Evolutionary conservation across 2,329 filamentous ascomycete species (phyloP), one percentile per base, ranked within the genome.

Genomic region (Penicillium sp.): DNA sequence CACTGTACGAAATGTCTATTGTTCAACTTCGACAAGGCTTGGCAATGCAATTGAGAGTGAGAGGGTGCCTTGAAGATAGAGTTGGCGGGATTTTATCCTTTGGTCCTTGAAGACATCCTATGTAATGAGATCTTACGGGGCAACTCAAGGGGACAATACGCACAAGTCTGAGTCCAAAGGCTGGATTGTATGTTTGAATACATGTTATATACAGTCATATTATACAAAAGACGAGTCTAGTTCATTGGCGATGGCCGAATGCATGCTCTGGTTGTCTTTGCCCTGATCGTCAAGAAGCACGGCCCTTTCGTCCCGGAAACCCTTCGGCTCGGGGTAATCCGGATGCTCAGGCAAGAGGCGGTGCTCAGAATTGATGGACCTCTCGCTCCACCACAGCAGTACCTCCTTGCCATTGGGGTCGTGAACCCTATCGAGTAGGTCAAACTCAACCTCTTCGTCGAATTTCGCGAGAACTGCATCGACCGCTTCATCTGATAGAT

Each of bases 391-490:
- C 28, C 43, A 41, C 21, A 24, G 13, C 15, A 34, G 23, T n/a
- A 42, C 41, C 2, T 24, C 13, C 10, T 16, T 15, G 23, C n/a
- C 41, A n/a, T 26, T 24, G 9, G 13, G 52, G 49, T 45, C 51
- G 38, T 33, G 49, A 44, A 29, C 52, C 45, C 46, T 33, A 29
- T 51, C 42, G 41, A 62, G 34, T 13, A 42, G 47, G 33, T 65
- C 63, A 26, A 65, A 47, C 36, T 64, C 59, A 45, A 54, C 44
- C 44, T 63, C 53, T 46, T 65, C 63, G 23, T 64, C 60, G 41
- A 64, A 65, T 1, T 23, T 47, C 28, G 28, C 18, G 16, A 63
- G 47, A 38, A 61, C 45, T 4, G 53, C 44, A 28, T 54, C 42
- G 9, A 63, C 38, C 28, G 16, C 4, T 8, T 28, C 42, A 23